Percentiles rank a stretch among this genome's conserved stretches.
These are phyloP conservation scores for Vigna nakashimae DNA, from an alignment of 306 rosid genomes.

Conservation along the genomic window DNA sequence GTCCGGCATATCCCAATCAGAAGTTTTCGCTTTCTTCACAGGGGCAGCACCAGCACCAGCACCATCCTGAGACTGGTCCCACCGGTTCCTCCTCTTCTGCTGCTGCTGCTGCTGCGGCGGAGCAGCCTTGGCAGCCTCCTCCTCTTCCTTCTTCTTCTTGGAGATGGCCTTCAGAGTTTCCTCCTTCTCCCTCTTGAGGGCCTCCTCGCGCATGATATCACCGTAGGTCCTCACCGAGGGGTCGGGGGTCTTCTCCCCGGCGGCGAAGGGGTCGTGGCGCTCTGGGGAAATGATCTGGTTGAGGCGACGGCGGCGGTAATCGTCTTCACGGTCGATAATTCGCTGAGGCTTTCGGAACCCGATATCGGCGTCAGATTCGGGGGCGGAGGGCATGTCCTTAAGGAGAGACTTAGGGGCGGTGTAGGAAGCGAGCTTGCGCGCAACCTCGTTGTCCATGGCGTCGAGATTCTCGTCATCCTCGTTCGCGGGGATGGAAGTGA, in stretches of 20 bases:
- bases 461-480: slow-evolving; percentile 43
- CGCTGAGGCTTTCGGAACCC: slow-evolving; percentile 27
- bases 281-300: slow-evolving; percentile 45
- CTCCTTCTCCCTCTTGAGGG: slow-evolving; percentile 46
- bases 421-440: slow-evolving; percentile 37
- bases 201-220: slow-evolving; percentile 45
- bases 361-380: slow-evolving; percentile 2
- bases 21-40: slow-evolving; percentile 41
- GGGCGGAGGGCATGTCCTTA: slow-evolving; percentile 37
- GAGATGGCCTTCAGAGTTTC: slow-evolving; percentile 37
- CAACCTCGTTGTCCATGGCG: slow-evolving; percentile 37
- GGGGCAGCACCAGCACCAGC: background rate
- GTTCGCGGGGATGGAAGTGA: slow-evolving; percentile 44
- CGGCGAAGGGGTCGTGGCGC: slow-evolving; percentile 44
- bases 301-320: slow-evolving; percentile 39
- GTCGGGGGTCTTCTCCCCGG: slow-evolving; percentile 50
- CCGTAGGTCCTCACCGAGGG: slow-evolving; percentile 15
- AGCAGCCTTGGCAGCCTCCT: slow-evolving; percentile 36
- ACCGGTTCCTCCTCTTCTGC: slow-evolving; percentile 51
- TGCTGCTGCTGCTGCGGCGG: slow-evolving; percentile 23
- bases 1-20: slow-evolving; percentile 51
- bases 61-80: slow-evolving; percentile 47
- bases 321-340: slow-evolving; percentile 43
- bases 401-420: slow-evolving; percentile 37
- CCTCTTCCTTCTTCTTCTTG: slow-evolving; percentile 49